phyloP scores from a whole-genome alignment of 2,329 filamentous ascomycete species.

The Emergomyces africanus region DNA sequence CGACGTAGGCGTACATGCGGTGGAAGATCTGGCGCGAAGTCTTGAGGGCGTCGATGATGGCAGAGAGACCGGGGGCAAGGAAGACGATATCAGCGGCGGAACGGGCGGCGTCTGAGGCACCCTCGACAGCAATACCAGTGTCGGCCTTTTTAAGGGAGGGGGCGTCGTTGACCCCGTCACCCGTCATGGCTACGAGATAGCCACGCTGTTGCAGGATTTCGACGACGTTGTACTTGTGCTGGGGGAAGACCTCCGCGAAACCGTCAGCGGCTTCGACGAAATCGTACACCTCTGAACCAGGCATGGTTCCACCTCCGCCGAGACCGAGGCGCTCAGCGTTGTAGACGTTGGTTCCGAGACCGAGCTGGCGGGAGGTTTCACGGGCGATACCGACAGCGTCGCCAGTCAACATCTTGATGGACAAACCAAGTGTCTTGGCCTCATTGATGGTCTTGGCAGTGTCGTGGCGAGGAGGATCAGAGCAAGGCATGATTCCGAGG shows the following conservation, averaged over 20 bases:
- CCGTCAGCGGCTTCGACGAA: conserved; percentile 92
- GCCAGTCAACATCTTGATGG: conserved; percentile 94
- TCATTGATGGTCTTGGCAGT: conserved; percentile 84
- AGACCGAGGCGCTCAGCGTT: conserved; percentile 87
- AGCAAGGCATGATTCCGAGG: conserved; percentile 89
- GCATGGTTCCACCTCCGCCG: conserved; percentile 81
- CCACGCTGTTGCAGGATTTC: conserved; percentile 89
- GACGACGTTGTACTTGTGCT: conserved; percentile 92
- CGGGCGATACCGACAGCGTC: conserved; percentile 86
- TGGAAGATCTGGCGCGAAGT: conserved; percentile 92
- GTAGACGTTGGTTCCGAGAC: conserved; percentile 86
- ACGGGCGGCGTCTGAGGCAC: conserved; percentile 78
- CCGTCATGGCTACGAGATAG: conserved; percentile 91
- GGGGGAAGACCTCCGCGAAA: conserved; percentile 87
- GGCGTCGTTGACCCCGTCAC: conserved; percentile 90
- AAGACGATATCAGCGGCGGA: conserved; percentile 91
- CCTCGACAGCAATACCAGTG: conserved; percentile 89
- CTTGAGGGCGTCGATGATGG: conserved; percentile 86
- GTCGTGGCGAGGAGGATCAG: conserved; percentile 80
- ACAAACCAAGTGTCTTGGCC: conserved; percentile 74
- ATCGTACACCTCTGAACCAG: conserved; percentile 85
- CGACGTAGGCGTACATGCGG: conserved; percentile 92
- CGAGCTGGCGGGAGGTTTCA: conserved; percentile 82
- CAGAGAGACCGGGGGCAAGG: conserved; percentile 78
- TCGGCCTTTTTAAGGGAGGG: conserved; percentile 92